A percentile compares a stretch with the other conserved stretches of the same genome.
phyloP scores from a whole-genome alignment of 768 basidiomycete species.

The Boletus edulis region DNA sequence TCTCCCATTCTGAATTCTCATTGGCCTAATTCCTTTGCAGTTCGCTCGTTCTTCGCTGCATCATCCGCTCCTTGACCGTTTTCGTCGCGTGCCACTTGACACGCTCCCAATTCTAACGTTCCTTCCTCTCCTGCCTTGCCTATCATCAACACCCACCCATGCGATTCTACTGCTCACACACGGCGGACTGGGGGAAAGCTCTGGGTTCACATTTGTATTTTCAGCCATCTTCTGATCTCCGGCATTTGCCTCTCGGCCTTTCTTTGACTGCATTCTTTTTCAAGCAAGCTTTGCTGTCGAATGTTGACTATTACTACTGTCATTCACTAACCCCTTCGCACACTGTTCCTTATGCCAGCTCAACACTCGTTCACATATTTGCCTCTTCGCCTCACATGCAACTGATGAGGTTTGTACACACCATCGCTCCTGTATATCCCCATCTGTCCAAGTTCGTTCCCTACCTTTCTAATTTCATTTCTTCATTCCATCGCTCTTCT shows the following conservation, averaged over 20 bases:
- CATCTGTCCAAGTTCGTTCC: not conserved
- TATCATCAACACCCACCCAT: not conserved
- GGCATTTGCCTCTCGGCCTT: not conserved
- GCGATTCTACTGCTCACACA: not conserved
- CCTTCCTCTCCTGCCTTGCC: not conserved
- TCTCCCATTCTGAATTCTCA: not conserved
- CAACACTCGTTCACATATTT: slow-evolving; percentile 4
- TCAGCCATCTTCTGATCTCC: not conserved
- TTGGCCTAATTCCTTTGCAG: not conserved
- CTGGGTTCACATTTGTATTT: not conserved
- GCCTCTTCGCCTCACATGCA: not conserved
- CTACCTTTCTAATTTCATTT: not conserved
- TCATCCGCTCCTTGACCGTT: slow-evolving; percentile 4
- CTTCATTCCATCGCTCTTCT: not conserved
- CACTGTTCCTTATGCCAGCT: not conserved
- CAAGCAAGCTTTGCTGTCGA: not conserved
- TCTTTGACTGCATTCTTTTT: not conserved
- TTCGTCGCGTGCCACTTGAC: not conserved
- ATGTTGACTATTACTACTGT: not conserved
- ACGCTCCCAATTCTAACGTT: not conserved
- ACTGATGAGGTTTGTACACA: slow-evolving; percentile 9
- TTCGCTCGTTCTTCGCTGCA: not conserved
- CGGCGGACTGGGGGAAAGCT: not conserved
- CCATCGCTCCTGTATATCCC: not conserved
- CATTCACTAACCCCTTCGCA: slow-evolving; percentile 4